Evolutionary conservation across 371 early-diverging fungal genomes (phyloP), one percentile per base, ranked within the genome.

Genomic region (Circinella minor): DNA sequence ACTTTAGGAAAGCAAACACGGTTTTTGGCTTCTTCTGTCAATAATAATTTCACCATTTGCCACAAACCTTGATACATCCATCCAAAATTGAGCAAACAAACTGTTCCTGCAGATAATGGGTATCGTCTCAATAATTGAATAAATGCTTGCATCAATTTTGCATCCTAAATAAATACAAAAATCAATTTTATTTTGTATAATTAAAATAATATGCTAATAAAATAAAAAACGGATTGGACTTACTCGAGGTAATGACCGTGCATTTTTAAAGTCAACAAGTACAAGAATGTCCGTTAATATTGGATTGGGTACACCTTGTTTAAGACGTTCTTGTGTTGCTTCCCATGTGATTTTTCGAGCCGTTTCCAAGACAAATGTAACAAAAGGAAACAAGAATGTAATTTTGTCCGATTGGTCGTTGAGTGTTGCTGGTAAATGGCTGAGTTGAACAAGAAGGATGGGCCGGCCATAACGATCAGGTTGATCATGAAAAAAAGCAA

Each of bases 11-110:
- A 84, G 17, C 73, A 71, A 8, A 84, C 75, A 14, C 79, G 72
- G 43, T 67, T 74, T 47, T 78, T 84, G n/a, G 84, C 82, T 55
- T 84, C 81, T 34, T 81, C 74, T 15, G 81, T 72, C 36, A 84
- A 62, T 39, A 84, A 59, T 18, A 82, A 34, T 55, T 84, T 84
- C 47, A 77, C 68, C 82, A 84, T 84, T 62, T 84, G 84, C 84
- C 84, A 84, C 37, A 84, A 7, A 0, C 84, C 81, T 63, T 80
- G 79, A 69, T 82, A 84, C 71, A 84, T 77, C 84, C 84, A 84
- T 1, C 84, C 79, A 64, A 82, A 84, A 61, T 82, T 78, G 18
- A 84, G 63, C 13, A 84, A 48, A 57, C 77, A 74, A 8, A 82
- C 79, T 9, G 78, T 74, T 4, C 84, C 84, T 9, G 74, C 68